Percentiles rank a stretch among this genome's conserved stretches.
These are phyloP conservation scores for Saitozyma sp. DNA, from an alignment of 768 basidiomycete species.

Conservation along the genomic window DNA sequence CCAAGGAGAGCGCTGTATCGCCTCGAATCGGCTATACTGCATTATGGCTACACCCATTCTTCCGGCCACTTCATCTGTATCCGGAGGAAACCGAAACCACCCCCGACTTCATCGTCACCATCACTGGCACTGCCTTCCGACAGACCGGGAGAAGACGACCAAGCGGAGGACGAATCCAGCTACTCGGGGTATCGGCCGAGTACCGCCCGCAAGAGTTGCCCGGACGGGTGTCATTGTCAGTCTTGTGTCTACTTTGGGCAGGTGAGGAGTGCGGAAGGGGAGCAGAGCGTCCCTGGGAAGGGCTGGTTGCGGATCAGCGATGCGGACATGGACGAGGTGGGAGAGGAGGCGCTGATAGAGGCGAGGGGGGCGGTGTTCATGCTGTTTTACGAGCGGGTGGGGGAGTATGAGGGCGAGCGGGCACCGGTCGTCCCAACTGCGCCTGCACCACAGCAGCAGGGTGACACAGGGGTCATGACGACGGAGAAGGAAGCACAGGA, in stretches of 20 bases:
- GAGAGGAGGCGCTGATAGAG: conserved; percentile 59
- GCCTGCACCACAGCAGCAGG: background rate
- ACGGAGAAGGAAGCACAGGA: conserved; percentile 6
- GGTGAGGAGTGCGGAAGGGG: conserved; percentile 57
- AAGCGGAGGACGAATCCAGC: background rate
- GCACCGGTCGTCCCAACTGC: background rate
- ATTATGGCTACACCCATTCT: conserved; percentile 80
- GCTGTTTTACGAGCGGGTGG: conserved; percentile 86
- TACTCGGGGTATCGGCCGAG: conserved; percentile 48
- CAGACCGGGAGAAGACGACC: conserved; percentile 39
- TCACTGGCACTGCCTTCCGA: background rate
- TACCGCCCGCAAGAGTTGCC: conserved; percentile 56
- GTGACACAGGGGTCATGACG: background rate
- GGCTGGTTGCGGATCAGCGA: conserved; percentile 90
- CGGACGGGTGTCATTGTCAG: conserved; percentile 59
- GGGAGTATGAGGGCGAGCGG: conserved; percentile 22
- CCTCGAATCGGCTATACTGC: conserved; percentile 80
- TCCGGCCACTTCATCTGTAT: conserved; percentile 95
- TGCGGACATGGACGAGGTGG: conserved; percentile 60
- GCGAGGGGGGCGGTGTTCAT: conserved; percentile 71
- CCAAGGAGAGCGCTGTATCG: conserved; percentile 71
- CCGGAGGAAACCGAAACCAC: conserved; percentile 67
- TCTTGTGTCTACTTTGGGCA: conserved; percentile 59
- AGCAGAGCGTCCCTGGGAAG: conserved; percentile 21
- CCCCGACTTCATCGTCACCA: conserved; percentile 10